Evolutionary conservation across 2,329 filamentous ascomycete species (phyloP), one percentile per base, ranked within the genome.

Genomic region (Colletotrichum sp.): DNA sequence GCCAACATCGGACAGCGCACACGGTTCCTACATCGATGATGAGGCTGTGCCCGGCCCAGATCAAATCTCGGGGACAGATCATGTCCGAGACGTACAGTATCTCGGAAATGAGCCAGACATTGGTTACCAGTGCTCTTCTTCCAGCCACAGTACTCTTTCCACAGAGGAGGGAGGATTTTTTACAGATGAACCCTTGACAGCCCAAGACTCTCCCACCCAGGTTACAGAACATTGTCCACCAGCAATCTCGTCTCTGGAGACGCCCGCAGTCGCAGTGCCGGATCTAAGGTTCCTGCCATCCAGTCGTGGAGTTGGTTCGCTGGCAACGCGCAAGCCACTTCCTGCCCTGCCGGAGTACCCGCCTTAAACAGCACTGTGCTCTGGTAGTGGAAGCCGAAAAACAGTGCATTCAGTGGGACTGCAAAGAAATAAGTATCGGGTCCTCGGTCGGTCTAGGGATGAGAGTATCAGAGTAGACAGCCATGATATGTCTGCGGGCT

Each of bases 331-430:
- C 49, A 89, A 89, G 74, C 87, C 87, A 5, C 80, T 89, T 3
- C 88, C 86, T 65, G 85, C 86, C 28, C 80, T 88, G 55, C 87
- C 86, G 5, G 83, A 86, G 77, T 83, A 87, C 24, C 26, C 69
- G n/a, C 10, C 32, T 10, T 69, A 16, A 57, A 9, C 10, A 59
- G 49, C 13, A 39, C 13, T 16, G 24, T 26, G 24, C 34, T 21
- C 32, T 28, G 60, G 15, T 6, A n/a, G 8, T 34, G 59, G 59
- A 32, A 63, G 28, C n/a, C 26, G 21, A 36, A n/a, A 49, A 18
- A 49, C 18, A n/a, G 10, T 49, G 39, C 39, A 49, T n/a, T 12
- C 39, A n/a, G 18, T 49, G 9, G 44, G 44, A 52, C 44, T 24
- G n/a, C 44, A 52, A 52, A 52, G n/a, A 21, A 21, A 52, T 7